Evolutionary conservation across 169 alveolate genomes (phyloP).

Genomic region (Plasmodium falciparum): DNA sequence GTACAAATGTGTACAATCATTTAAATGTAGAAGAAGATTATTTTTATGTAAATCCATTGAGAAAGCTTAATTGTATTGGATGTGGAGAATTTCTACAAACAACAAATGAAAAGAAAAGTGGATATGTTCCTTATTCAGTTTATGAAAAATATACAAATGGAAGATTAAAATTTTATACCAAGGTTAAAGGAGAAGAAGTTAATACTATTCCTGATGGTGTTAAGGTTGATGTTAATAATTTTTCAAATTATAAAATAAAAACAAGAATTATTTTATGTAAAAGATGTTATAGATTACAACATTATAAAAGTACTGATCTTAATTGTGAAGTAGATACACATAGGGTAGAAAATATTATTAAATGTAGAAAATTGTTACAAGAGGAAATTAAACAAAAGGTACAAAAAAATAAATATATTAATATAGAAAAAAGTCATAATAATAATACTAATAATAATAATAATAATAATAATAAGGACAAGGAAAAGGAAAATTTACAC

Average conservation of each 20-base stretch:
- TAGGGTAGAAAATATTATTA: conserved; percentile 67
- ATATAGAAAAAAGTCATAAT: not conserved
- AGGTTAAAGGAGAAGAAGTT: conserved; percentile 83
- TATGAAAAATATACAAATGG: conserved; percentile 78
- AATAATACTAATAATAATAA: not conserved
- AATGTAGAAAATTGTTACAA: conserved; percentile 52
- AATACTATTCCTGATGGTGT: conserved; percentile 85
- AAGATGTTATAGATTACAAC: conserved; percentile 85
- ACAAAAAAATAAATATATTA: not conserved
- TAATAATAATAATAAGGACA: not conserved
- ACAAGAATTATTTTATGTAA: conserved; percentile 82
- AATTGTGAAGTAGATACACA: conserved; percentile 63
- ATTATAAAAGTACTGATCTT: conserved; percentile 44
- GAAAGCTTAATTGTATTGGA: conserved; percentile 79
- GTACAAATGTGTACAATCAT: conserved; percentile 3
- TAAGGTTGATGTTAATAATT: conserved; percentile 82
- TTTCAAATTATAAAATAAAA: conserved; percentile 72
- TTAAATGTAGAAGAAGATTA: conserved; percentile 52
- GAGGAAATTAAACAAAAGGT: conserved; percentile 9
- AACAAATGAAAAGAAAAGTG: conserved; percentile 79
- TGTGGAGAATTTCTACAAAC: conserved; percentile 86
- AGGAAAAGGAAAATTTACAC: not conserved
- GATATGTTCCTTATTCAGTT: conserved; percentile 78
- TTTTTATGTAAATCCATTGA: conserved; percentile 65
- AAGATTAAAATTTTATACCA: conserved; percentile 79